phyloP scores from a whole-genome alignment of 805 yeast species.

The Monosporozyma yasuniensis region DNA sequence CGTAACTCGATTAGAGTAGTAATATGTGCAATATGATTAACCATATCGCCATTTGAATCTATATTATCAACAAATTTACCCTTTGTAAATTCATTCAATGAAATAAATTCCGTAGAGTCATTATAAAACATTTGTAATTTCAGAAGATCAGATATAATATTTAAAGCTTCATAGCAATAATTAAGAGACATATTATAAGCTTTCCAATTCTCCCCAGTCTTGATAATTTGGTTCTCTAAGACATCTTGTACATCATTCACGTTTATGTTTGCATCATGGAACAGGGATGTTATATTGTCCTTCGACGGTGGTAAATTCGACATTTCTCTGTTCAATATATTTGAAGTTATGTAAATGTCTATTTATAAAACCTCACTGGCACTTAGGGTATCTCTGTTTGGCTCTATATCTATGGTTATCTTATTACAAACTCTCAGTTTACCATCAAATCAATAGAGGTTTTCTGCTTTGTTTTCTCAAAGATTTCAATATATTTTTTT shows the following conservation, averaged over 20 bases:
- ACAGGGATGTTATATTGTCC: conserved; percentile 3
- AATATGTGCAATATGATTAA: not conserved
- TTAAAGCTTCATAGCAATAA: conserved; percentile 22
- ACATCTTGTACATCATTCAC: not conserved
- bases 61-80: not conserved
- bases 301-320: not conserved
- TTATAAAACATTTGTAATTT: conserved; percentile 19
- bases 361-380: no score
- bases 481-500: not conserved
- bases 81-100: conserved; percentile 1
- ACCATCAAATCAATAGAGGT: not conserved
- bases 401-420: not conserved
- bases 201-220: not conserved
- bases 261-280: not conserved
- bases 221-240: not conserved
- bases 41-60: not conserved
- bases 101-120: conserved; percentile 3
- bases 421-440: not conserved
- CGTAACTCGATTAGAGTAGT: not conserved
- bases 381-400: no score
- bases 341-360: no score
- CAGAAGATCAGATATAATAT: conserved; percentile 22
- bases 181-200: conserved; percentile 9
- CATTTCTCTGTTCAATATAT: not conserved
- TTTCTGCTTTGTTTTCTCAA: not conserved